Percentiles rank a stretch among this genome's conserved stretches.
Evolutionary conservation across 2,329 filamentous ascomycete species (phyloP).

Genomic region (Aspergillus sp.): DNA sequence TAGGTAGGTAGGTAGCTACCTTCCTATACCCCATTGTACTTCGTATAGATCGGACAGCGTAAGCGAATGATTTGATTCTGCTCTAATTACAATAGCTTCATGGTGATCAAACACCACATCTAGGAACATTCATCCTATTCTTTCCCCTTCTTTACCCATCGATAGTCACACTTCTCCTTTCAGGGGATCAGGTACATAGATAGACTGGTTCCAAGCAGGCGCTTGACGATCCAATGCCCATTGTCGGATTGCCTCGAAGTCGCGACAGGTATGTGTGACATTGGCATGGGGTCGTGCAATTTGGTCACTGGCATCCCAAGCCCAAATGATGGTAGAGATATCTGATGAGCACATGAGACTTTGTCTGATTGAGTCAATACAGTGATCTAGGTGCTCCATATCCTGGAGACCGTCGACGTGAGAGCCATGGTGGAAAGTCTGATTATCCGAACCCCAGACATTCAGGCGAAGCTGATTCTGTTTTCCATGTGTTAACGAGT

Average conservation of each 20-base stretch:
- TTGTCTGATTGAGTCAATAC: conserved; percentile 14
- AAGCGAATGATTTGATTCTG: too few species aligned
- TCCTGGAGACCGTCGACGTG: background rate
- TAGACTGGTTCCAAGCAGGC: background rate
- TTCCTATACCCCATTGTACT: too few species aligned
- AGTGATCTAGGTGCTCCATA: conserved; percentile 16
- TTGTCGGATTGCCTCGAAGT: conserved; percentile 13
- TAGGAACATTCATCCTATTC: too few species aligned
- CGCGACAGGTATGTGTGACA: conserved; percentile 13
- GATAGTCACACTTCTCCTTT: background rate
- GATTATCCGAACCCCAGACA: background rate
- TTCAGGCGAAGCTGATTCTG: background rate
- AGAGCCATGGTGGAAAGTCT: background rate
- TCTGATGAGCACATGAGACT: conserved; percentile 18
- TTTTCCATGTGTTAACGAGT: background rate
- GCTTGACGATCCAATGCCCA: conserved; percentile 5
- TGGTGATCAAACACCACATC: too few species aligned
- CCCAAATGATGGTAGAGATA: conserved; percentile 7
- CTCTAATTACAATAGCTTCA: too few species aligned
- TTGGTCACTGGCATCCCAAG: conserved; percentile 4
- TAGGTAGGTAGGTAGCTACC: too few species aligned
- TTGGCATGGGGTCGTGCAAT: background rate
- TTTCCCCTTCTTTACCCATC: too few species aligned
- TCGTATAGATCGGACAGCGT: too few species aligned
- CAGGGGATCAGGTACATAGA: conserved; percentile 1